phyloP scores from a whole-genome alignment of 1,284 basidiomycete species.

The Cerioporus squamosus region DNA sequence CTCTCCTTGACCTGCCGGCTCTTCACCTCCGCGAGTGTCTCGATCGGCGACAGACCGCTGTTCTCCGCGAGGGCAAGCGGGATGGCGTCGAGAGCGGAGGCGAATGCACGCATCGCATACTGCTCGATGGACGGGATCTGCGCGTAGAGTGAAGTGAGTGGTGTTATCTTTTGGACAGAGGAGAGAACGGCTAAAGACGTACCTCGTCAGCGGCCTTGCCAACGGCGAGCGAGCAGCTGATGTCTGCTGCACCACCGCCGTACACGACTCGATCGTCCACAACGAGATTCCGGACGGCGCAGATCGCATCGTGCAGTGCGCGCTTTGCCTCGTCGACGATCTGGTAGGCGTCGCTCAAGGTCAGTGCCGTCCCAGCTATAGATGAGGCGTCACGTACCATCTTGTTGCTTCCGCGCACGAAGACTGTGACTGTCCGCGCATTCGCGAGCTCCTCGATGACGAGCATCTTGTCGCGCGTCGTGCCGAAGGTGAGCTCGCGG shows the following conservation, averaged over 20 bases:
- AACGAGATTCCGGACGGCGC: slow-evolving; percentile 94
- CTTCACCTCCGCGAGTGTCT: slow-evolving; percentile 95
- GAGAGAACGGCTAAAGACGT: slow-evolving; percentile 21
- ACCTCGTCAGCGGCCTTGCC: slow-evolving; percentile 94
- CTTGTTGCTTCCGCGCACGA: slow-evolving; percentile 97
- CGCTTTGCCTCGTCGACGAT: slow-evolving; percentile 99
- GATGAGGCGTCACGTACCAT: slow-evolving; percentile 65
- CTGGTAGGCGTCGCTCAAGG: slow-evolving; percentile 43
- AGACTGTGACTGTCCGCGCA: slow-evolving; percentile 94
- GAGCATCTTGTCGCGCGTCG: slow-evolving; percentile 98
- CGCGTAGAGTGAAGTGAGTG: neutral
- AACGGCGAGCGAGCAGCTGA: slow-evolving; percentile 93
- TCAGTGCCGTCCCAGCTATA: neutral
- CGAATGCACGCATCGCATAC: slow-evolving; percentile 99
- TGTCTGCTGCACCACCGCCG: slow-evolving; percentile 97
- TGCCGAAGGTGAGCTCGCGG: slow-evolving; percentile 94
- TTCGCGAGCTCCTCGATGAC: slow-evolving; percentile 99
- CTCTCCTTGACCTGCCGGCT: slow-evolving; percentile 90
- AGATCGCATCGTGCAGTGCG: slow-evolving; percentile 96
- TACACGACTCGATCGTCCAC: slow-evolving; percentile 98
- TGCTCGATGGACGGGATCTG: slow-evolving; percentile 97
- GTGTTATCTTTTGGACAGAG: neutral
- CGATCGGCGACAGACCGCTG: slow-evolving; percentile 95
- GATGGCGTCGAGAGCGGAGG: slow-evolving; percentile 90
- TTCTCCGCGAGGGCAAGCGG: slow-evolving; percentile 98